These are phyloP conservation scores for Kodamaea suecica DNA, from an alignment of 1,139 yeast genomes.

Conservation along the genomic window DNA sequence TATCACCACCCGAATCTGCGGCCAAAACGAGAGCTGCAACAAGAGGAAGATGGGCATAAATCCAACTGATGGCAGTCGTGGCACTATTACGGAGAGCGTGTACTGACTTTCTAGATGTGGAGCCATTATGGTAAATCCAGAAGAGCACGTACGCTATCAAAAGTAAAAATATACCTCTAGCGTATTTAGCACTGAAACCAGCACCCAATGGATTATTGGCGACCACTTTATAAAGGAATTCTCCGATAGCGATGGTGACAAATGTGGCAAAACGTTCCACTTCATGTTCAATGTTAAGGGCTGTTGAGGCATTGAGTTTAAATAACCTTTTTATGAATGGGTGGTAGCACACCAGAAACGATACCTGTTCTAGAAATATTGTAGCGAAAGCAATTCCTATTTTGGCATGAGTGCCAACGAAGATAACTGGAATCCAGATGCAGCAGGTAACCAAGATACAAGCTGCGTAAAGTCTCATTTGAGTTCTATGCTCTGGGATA, in stretches of 20 bases:
- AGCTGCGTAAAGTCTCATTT: slow-evolving; percentile 43
- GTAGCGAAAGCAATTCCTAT: slow-evolving; percentile 45
- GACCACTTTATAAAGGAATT: slow-evolving; percentile 58
- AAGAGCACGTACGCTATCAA: slow-evolving; percentile 50
- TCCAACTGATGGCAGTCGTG: slow-evolving; percentile 45
- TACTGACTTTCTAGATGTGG: slow-evolving; percentile 46
- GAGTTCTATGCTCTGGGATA: slow-evolving; percentile 53
- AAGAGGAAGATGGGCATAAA: slow-evolving; percentile 51
- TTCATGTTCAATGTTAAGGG: slow-evolving; percentile 64
- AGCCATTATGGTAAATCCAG: slow-evolving; percentile 57
- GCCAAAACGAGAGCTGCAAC: slow-evolving; percentile 51
- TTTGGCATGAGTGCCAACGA: slow-evolving; percentile 44
- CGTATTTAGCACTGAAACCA: slow-evolving; percentile 45
- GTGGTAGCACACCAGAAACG: slow-evolving; percentile 37
- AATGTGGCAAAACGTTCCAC: slow-evolving; percentile 60
- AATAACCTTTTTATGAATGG: slow-evolving; percentile 46
- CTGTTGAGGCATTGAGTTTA: slow-evolving; percentile 50
- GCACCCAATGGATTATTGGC: slow-evolving; percentile 46
- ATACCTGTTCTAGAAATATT: slow-evolving; percentile 40
- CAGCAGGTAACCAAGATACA: slow-evolving; percentile 31
- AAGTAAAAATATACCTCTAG: slow-evolving; percentile 49
- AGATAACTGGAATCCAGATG: slow-evolving; percentile 48
- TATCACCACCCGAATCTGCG: slow-evolving; percentile 63
- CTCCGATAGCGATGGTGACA: slow-evolving; percentile 65
- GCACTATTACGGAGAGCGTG: slow-evolving; percentile 57